A percentile compares a stretch with the other conserved stretches of the same genome.
Conservation (phyloP, 2,329 filamentous ascomycete species). For the Westerdykella sp. region DNA sequence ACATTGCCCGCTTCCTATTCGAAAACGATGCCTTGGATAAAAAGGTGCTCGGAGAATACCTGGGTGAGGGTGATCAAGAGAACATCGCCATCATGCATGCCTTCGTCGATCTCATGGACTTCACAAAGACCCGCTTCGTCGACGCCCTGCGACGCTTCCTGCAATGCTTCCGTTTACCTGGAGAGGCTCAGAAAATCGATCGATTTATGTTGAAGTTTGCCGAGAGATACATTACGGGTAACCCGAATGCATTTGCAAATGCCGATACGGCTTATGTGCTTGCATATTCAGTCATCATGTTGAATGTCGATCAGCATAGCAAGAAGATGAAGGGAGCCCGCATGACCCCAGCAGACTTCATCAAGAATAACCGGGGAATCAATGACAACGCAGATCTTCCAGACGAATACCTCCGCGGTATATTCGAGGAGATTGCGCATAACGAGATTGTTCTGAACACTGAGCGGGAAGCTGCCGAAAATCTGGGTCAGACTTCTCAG, state of each 20-base stretch:
- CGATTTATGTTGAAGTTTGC: constrained; percentile 99
- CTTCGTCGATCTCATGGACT: constrained; percentile 94
- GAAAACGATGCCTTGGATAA: constrained; percentile 84
- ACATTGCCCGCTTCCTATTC: constrained; percentile 78
- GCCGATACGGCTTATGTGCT: constrained; percentile 96
- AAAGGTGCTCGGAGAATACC: constrained; percentile 83
- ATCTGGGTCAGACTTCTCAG: constrained; percentile 58
- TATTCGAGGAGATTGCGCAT: constrained; percentile 84
- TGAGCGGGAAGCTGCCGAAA: constrained; percentile 82
- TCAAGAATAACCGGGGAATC: constrained; percentile 98
- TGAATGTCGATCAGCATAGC: constrained; percentile 95
- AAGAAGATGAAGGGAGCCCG: constrained; percentile 70
- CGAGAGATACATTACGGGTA: constrained; percentile 88
- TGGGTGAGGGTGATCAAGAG: constrained; percentile 86
- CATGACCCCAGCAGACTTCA: constrained; percentile 96
- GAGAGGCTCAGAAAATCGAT: constrained; percentile 98
- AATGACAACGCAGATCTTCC: constrained; percentile 94
- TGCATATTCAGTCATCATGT: constrained; percentile 90
- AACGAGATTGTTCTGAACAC: constrained; percentile 95
- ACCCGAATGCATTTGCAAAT: constrained; percentile 95
- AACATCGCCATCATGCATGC: constrained; percentile 98
- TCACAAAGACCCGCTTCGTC: constrained; percentile 83
- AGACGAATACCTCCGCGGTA: constrained; percentile 79
- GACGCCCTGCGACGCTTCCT: constrained; percentile 87
- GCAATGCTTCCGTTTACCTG: constrained; percentile 88